phyloP scores from a whole-genome alignment of 2,329 filamentous ascomycete genomes.

The Colletotrichum coccodes region DNA sequence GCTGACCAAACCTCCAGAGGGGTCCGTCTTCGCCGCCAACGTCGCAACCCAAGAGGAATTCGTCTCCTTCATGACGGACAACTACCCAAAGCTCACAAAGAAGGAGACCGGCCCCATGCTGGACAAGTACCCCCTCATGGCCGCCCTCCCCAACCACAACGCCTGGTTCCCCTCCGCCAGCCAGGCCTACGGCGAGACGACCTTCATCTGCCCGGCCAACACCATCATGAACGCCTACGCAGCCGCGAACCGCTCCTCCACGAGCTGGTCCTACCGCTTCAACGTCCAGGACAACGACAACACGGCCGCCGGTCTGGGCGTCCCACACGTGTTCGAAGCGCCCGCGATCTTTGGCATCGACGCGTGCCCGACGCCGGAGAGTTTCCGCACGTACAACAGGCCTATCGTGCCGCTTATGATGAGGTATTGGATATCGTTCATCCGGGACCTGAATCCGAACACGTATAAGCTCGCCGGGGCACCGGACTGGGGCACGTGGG shows the following conservation, averaged over 20 bases:
- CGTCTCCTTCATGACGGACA: constrained; percentile 53
- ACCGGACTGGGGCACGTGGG: constrained; percentile 55
- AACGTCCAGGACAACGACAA: constrained; percentile 54
- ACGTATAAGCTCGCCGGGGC: constrained; percentile 41
- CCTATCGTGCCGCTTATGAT: constrained; percentile 57
- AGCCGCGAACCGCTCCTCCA: constrained; percentile 30
- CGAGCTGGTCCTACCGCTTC: constrained; percentile 60
- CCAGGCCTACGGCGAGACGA: constrained; percentile 56
- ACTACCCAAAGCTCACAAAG: constrained; percentile 55
- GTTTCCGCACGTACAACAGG: constrained; percentile 57
- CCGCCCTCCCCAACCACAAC: constrained; percentile 48
- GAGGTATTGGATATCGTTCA: constrained; percentile 62
- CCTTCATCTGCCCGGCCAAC: constrained; percentile 55
- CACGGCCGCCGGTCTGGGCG: constrained; percentile 51
- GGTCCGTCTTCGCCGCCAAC: constrained; percentile 55
- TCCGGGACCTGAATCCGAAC: constrained; percentile 56
- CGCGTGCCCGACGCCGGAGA: constrained; percentile 42
- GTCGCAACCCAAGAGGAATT: constrained; percentile 47
- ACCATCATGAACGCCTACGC: constrained; percentile 49
- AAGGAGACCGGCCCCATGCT: constrained; percentile 48
- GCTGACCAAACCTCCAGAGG: constrained; percentile 48
- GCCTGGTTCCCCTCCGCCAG: constrained; percentile 55
- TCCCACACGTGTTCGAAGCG: constrained; percentile 59
- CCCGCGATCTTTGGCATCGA: constrained; percentile 60
- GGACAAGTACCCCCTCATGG: constrained; percentile 49